Percentiles rank a stretch among this genome's conserved stretches.
Conservation (phyloP, 1,284 basidiomycete genomes). For the Trametes polyzona region DNA sequence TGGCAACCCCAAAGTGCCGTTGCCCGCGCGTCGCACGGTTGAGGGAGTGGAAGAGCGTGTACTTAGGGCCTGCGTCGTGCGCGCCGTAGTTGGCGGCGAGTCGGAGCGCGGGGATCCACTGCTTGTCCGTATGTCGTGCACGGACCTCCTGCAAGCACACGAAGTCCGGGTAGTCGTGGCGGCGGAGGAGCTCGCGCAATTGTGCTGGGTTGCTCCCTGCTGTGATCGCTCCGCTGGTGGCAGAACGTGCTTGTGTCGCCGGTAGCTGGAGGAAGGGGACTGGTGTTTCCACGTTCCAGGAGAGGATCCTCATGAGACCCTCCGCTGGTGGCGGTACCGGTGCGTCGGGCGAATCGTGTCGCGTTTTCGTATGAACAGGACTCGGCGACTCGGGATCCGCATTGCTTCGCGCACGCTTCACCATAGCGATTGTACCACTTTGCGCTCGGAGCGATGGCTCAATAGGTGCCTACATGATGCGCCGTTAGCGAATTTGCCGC, state of each 20-base stretch:
- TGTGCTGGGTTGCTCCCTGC: slow-evolving; percentile 23
- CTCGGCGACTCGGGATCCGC: not conserved
- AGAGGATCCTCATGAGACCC: slow-evolving; percentile 23
- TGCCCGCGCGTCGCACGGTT: slow-evolving; percentile 29
- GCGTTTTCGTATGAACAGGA: not conserved
- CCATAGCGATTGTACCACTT: slow-evolving; percentile 4
- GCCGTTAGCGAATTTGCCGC: no score
- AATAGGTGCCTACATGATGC: not conserved
- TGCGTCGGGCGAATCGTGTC: not conserved
- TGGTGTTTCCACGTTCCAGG: slow-evolving; percentile 33
- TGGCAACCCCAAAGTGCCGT: slow-evolving; percentile 32
- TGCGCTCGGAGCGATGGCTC: not conserved
- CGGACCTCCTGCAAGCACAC: slow-evolving; percentile 34
- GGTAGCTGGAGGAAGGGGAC: slow-evolving; percentile 31
- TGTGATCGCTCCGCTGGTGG: not conserved
- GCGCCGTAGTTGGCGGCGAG: slow-evolving; percentile 21
- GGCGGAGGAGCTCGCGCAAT: slow-evolving; percentile 29
- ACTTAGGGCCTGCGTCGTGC: slow-evolving; percentile 25
- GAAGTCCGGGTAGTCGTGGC: slow-evolving; percentile 31
- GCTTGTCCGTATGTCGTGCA: slow-evolving; percentile 31
- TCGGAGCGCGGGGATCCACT: slow-evolving; percentile 31
- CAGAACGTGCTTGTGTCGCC: slow-evolving; percentile 24
- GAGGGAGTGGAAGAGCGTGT: slow-evolving; percentile 29
- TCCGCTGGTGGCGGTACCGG: not conserved
- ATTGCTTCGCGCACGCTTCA: slow-evolving; percentile 12